Base-by-base conservation (phyloP, 495 filamentous ascomycete species). In the Penicillium mononematosum region DNA sequence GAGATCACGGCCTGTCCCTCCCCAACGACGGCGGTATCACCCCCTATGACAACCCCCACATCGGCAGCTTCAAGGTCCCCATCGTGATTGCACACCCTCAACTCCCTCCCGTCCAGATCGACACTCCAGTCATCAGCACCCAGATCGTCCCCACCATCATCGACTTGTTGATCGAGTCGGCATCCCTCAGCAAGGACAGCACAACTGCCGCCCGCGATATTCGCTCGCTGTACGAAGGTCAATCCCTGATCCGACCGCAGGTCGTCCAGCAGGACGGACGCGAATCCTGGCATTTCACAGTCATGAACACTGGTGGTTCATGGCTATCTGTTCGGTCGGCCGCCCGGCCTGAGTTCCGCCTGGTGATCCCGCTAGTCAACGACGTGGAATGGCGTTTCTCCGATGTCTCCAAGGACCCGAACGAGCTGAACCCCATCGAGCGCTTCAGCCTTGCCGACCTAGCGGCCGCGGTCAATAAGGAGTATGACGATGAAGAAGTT, bases 131-230 rank as follows among this genome's bases (percentile, higher is more conserved):
- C 5, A 75, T 72, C n/a, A 74, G 71, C 0, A 59, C 70, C 27
- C 72, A 79, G 36, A 79, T 82, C 34, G 51, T 82, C 4, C 79
- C 79, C 1, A 82, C 75, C 3, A 75, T 82, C 48, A 68, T 82
- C 16, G 79, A 82, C 54, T 65, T 82, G 14, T 64, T 82, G 20
- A 67, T 76, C 25, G 68, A 72, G 50, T 79, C 79, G 20, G 65
- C 62, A 22, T 79, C 77, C 0, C 66, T 81, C 12, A 63, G 64
- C 31, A 59, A 64, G 6, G 36, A 63, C 19, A 56, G 59, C 59
- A 65, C 63, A 1, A 45, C 61, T n/a, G 69, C 73, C n/a, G 72
- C 75, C 6, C 61, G 59, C 5, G 71, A 78, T 31, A 59, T 80
- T 19, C 67, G 70, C 11, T 64, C 70, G 7, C 50, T 79, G 31